These are phyloP conservation scores for Xylaria sp. DNA, from an alignment of 2,329 filamentous ascomycete species.

Conservation along the genomic window DNA sequence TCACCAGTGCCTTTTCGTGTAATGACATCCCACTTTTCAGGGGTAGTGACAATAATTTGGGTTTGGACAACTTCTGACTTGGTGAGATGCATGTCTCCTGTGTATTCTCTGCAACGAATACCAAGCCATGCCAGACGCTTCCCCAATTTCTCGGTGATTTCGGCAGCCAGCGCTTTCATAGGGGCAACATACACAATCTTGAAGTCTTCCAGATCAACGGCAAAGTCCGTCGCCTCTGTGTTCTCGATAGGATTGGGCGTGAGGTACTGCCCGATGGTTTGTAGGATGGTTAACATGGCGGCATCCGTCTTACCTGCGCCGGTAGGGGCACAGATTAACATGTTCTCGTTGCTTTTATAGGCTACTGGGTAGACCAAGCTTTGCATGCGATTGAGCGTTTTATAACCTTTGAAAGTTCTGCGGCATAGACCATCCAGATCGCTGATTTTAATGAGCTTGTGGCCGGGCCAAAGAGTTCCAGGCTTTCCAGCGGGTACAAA, in stretches of 20 bases:
- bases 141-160: slow-evolving; percentile 93
- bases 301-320: slow-evolving; percentile 99
- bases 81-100: slow-evolving; percentile 98
- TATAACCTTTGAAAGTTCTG: slow-evolving; percentile 94
- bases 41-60: slow-evolving; percentile 97
- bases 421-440: slow-evolving; percentile 90
- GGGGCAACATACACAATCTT: slow-evolving; percentile 99
- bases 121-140: slow-evolving; percentile 94
- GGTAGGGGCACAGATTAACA: slow-evolving; percentile 97
- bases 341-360: slow-evolving; percentile 96
- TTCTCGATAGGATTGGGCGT: slow-evolving; percentile 82
- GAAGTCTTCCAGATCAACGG: slow-evolving; percentile 86
- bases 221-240: slow-evolving; percentile 78
- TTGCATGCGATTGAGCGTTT: slow-evolving; percentile 95
- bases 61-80: slow-evolving; percentile 96
- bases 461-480: slow-evolving; percentile 76
- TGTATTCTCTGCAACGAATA: slow-evolving; percentile 90
- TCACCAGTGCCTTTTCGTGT: slow-evolving; percentile 97
- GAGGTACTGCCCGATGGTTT: slow-evolving; percentile 87
- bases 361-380: slow-evolving; percentile 95
- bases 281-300: slow-evolving; percentile 94
- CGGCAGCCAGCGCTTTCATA: slow-evolving; percentile 97
- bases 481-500: slow-evolving; percentile 84
- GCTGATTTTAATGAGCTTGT: slow-evolving; percentile 80
- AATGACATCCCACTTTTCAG: slow-evolving; percentile 99